Evolutionary conservation across 352 stramenopile genomes (phyloP), one percentile per base, ranked within the genome.

Genomic region (Chloridella minuta): DNA sequence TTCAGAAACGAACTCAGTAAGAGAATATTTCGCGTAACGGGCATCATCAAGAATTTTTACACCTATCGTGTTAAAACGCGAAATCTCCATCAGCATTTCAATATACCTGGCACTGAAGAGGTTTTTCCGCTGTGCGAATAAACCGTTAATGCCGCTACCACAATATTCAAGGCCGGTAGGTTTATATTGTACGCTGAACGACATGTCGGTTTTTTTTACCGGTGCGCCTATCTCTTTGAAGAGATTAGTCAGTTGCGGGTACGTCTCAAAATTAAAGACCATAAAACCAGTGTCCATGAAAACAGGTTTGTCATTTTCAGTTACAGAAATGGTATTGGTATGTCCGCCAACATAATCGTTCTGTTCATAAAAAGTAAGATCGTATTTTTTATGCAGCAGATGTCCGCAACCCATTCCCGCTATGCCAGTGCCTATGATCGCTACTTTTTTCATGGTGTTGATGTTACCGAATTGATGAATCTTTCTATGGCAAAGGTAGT

Each of bases 211-310:
- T 0, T 80, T 23, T 28, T 88, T 80, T 2, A n/a, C 30, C 0
- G 2, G 4, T 3, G 88, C 87, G 49, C 87, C 87, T n/a, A 88
- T 25, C 21, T 87, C 28, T 2, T 88, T 52, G n/a, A 88, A 88
- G 25, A 88, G 28, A 10, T 28, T 49, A 18, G 80, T 86, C 18
- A 88, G 21, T 2, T 88, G 85, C 23, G 87, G 87, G 85, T 88
- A 88, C 0, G 87, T 88, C 23, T 86, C 87, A 23, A 86, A 49
- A 23, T 88, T 88, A 16, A 87, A 88, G 24, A 88, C 87, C 80
- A 88, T 86, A 30, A 88, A 88, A 0, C 87, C 87, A 3, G 88
- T 49, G 23, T 88, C 87, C 16, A 88, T 87, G 23, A 3, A 3
- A 3, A 30, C 3, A 4, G 1, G 1, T 3, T 3, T 30, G 27